Evolutionary conservation across 2,329 filamentous ascomycete genomes (phyloP).

Genomic region (Fusarium sp.): DNA sequence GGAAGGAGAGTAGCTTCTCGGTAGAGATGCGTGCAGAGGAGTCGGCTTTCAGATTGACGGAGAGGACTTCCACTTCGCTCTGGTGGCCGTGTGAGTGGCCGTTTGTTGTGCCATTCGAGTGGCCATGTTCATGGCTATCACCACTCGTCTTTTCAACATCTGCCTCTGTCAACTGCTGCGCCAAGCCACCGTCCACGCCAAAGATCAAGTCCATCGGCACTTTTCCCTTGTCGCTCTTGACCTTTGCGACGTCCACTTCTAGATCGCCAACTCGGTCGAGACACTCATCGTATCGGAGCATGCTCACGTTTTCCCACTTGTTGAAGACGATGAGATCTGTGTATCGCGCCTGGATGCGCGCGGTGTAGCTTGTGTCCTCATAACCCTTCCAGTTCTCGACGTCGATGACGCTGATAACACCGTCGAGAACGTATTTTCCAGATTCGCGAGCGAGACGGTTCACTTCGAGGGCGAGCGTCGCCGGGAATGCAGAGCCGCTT

Average conservation of each 20-base stretch:
- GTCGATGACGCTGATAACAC: conserved; percentile 88
- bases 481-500: conserved; percentile 85
- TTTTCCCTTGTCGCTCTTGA: conserved; percentile 83
- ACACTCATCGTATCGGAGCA: conserved; percentile 78
- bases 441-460: conserved; percentile 80
- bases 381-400: conserved; percentile 96
- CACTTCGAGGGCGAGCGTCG: conserved; percentile 89
- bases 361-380: conserved; percentile 89
- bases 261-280: conserved; percentile 82
- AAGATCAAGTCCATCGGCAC: conserved; percentile 84
- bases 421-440: conserved; percentile 77
- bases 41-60: conserved; percentile 70
- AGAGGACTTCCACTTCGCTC: conserved; percentile 91
- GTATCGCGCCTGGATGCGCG: conserved; percentile 85
- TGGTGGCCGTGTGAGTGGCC: conserved; percentile 67
- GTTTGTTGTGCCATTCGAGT: conserved; percentile 47
- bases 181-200: conserved; percentile 85
- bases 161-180: conserved; percentile 60
- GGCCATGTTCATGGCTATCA: conserved; percentile 45
- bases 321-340: conserved; percentile 93
- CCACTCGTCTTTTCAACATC: conserved; percentile 48
- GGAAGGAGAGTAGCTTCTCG: conserved; percentile 70
- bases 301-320: conserved; percentile 84
- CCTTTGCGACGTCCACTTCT: conserved; percentile 81
- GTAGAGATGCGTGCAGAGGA: conserved; percentile 58